Evolutionary conservation across 2,329 filamentous ascomycete genomes (phyloP).

Genomic region (Hypocreales sp.): DNA sequence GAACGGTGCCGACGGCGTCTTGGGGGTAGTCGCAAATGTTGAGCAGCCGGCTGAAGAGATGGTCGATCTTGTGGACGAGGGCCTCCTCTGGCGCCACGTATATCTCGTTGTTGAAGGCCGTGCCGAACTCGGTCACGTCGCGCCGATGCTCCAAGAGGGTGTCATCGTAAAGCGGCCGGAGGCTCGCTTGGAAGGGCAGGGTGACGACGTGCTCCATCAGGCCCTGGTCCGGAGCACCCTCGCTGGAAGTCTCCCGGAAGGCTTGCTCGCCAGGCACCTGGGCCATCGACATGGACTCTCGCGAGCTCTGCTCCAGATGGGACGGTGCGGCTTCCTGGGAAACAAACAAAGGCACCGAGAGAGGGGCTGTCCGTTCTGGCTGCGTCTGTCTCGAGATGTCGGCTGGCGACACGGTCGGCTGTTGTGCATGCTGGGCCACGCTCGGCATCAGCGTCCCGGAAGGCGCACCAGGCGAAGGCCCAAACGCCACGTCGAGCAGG

Average conservation of each 20-base stretch:
- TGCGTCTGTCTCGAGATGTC: slow-evolving; percentile 17
- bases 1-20: slow-evolving; percentile 28
- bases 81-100: slow-evolving; percentile 20
- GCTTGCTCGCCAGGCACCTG: slow-evolving; percentile 9
- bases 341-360: slow-evolving; percentile 8
- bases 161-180: slow-evolving; percentile 35
- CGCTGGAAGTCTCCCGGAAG: slow-evolving; percentile 8
- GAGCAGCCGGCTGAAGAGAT: slow-evolving; percentile 32
- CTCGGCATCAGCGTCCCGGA: slow-evolving; percentile 8
- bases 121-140: slow-evolving; percentile 29
- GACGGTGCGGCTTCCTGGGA: slow-evolving; percentile 7
- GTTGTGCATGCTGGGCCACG: slow-evolving; percentile 8
- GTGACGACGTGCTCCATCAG: slow-evolving; percentile 33
- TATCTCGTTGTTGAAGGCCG: slow-evolving; percentile 23
- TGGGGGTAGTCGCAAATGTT: slow-evolving; percentile 43
- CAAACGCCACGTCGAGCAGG: slow-evolving; percentile 8
- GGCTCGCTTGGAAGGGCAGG: slow-evolving; percentile 37
- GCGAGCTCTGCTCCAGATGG: slow-evolving; percentile 8
- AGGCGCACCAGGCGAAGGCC: slow-evolving; percentile 5
- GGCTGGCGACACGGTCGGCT: slow-evolving; percentile 21
- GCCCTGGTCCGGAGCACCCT: slow-evolving; percentile 3
- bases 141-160: slow-evolving; percentile 26
- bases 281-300: slow-evolving; percentile 10
- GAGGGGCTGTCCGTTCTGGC: slow-evolving; percentile 7
- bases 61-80: slow-evolving; percentile 30